Evolutionary conservation across 176 grass and related monocot genomes (phyloP).

Genomic region (Phoenix roebelenii): DNA sequence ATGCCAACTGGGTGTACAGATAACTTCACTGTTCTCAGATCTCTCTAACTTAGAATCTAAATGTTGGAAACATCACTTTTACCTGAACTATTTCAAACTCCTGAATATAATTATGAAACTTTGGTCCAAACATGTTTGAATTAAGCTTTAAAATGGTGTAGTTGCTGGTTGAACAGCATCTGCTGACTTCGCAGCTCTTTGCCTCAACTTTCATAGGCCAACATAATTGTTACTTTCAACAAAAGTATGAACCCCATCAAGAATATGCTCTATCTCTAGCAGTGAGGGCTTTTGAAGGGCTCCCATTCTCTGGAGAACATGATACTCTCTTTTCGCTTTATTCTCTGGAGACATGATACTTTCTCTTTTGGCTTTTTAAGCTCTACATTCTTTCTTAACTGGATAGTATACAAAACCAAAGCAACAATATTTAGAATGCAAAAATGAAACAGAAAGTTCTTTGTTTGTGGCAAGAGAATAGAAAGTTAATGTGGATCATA

Average conservation of each 20-base stretch:
- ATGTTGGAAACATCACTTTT: conserved; percentile 34
- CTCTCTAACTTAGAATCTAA: conserved; percentile 23
- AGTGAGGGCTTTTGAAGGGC: conserved; percentile 37
- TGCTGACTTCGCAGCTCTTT: conserved; percentile 50
- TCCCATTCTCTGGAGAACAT: conserved; percentile 44
- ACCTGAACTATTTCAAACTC: conserved; percentile 38
- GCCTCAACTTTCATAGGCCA: conserved; percentile 64
- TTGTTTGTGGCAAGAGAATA: conserved; percentile 19
- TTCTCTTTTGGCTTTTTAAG: conserved; percentile 53
- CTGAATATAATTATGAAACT: conserved; percentile 32
- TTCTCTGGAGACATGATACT: conserved; percentile 40
- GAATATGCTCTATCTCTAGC: conserved; percentile 22
- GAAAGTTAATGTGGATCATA: conserved; percentile 21
- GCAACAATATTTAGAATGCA: conserved; percentile 44
- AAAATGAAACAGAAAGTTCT: conserved; percentile 20
- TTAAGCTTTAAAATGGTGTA: conserved; percentile 32
- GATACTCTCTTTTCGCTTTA: conserved; percentile 51
- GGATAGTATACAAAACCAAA: conserved; percentile 63
- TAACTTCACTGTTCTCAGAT: background rate
- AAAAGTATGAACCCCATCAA: conserved; percentile 35
- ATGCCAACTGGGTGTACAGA: too few species aligned
- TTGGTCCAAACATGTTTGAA: conserved; percentile 50
- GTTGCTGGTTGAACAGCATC: conserved; percentile 46
- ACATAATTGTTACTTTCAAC: conserved; percentile 46
- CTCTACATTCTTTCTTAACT: conserved; percentile 70